A percentile compares a stretch with the other conserved stretches of the same genome.
Evolutionary conservation across 192 early-diverging fungal species (phyloP).

Genomic region (Coemansia sp.): DNA sequence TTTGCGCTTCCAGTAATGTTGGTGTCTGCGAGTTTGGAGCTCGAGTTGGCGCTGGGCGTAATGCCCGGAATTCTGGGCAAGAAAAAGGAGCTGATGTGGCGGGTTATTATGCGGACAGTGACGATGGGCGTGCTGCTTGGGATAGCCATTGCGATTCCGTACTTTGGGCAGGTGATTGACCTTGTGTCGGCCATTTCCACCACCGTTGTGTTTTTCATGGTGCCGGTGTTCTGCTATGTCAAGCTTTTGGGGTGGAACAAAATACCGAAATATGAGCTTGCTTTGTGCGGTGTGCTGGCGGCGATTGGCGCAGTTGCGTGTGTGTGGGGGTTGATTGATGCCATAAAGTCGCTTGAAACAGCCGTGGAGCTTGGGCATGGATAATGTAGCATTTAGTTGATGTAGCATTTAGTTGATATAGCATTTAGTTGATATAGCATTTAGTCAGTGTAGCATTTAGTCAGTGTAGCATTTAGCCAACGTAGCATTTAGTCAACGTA

Average conservation of each 20-base stretch:
- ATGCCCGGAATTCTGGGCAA: constrained; percentile 58
- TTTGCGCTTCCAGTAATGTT: constrained; percentile 76
- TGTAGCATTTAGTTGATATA: neutral
- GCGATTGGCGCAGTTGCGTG: constrained; percentile 39
- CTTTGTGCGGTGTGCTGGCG: constrained; percentile 32
- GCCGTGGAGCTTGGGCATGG: constrained; percentile 18
- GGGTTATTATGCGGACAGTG: constrained; percentile 57
- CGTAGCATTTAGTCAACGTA: no score
- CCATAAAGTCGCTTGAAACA: constrained; percentile 31
- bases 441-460: no score
- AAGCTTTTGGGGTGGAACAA: constrained; percentile 68
- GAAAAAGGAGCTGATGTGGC: constrained; percentile 59
- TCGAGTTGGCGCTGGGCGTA: constrained; percentile 68
- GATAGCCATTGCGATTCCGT: constrained; percentile 73
- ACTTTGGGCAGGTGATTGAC: constrained; percentile 78
- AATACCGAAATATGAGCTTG: constrained; percentile 40
- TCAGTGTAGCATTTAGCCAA: no score
- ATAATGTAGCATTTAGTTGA: neutral
- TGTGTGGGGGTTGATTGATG: constrained; percentile 51
- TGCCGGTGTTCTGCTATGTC: constrained; percentile 77
- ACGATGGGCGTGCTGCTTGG: constrained; percentile 63
- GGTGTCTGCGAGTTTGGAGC: constrained; percentile 71
- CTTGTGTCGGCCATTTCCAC: constrained; percentile 79
- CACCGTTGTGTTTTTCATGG: constrained; percentile 77
- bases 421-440: no score